These are phyloP conservation scores for Mycena belliarum DNA, from an alignment of 768 basidiomycete genomes.

Conservation along the genomic window DNA sequence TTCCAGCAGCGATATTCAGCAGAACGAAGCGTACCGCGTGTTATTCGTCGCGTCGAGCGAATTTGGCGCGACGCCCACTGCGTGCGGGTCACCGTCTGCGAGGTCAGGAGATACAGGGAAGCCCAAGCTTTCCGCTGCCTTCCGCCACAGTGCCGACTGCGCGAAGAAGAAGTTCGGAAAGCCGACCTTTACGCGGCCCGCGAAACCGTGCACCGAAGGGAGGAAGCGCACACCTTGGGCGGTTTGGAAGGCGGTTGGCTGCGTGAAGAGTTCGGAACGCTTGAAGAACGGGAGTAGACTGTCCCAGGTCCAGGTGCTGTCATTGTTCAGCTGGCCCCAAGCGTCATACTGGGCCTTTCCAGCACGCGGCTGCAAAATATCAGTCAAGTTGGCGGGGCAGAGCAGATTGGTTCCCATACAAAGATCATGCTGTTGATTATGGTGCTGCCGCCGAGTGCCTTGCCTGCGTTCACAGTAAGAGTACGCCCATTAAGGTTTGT, in stretches of 20 bases:
- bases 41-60: slow-evolving; percentile 33
- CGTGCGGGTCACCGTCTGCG: slow-evolving; percentile 28
- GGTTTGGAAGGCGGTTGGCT: slow-evolving; percentile 38
- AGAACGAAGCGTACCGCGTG: slow-evolving; percentile 24
- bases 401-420: slow-evolving; percentile 11
- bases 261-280: slow-evolving; percentile 57
- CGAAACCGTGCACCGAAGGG: slow-evolving; percentile 28
- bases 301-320: slow-evolving; percentile 40
- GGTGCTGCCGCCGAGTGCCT: slow-evolving; percentile 61
- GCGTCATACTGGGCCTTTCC: slow-evolving; percentile 35
- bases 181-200: slow-evolving; percentile 34
- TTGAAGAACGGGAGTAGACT: slow-evolving; percentile 46
- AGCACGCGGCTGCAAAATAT: slow-evolving; percentile 29
- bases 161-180: slow-evolving; percentile 34
- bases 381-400: not conserved
- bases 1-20: not conserved
- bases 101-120: slow-evolving; percentile 30
- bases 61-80: slow-evolving; percentile 33
- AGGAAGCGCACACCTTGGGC: slow-evolving; percentile 27
- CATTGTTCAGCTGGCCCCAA: slow-evolving; percentile 33
- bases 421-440: slow-evolving; percentile 53
- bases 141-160: slow-evolving; percentile 31
- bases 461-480: slow-evolving; percentile 37
- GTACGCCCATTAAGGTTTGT: slow-evolving; percentile 38
- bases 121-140: slow-evolving; percentile 24